Conservation (phyloP, 768 basidiomycete species). For the Mrakia hoshinonis region DNA sequence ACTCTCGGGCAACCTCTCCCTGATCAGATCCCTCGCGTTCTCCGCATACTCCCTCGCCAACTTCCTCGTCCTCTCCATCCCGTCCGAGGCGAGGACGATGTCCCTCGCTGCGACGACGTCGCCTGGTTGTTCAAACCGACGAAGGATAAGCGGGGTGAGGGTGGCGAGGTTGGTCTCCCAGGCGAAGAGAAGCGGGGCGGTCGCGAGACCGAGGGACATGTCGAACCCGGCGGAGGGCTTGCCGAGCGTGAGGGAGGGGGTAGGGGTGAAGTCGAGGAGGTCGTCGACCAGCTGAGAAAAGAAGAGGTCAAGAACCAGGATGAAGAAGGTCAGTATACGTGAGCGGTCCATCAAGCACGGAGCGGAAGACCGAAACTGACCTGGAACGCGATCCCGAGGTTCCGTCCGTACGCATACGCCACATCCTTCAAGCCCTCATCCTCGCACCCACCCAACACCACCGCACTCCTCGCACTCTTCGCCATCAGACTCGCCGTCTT, state of each 20-base stretch:
- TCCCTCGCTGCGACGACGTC: constrained; percentile 69
- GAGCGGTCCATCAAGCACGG: background rate
- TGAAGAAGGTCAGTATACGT: background rate
- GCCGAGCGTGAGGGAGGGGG: constrained; percentile 65
- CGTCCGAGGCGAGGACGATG: constrained; percentile 60
- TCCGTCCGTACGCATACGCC: constrained; percentile 82
- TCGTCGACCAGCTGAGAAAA: constrained; percentile 94
- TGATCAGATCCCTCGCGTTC: constrained; percentile 63
- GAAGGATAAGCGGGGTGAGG: constrained; percentile 64
- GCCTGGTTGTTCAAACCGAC: constrained; percentile 65
- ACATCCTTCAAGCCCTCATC: constrained; percentile 79
- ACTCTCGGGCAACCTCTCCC: constrained; percentile 60
- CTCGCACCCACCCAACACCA: constrained; percentile 72
- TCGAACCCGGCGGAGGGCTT: constrained; percentile 81
- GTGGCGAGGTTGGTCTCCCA: constrained; percentile 62
- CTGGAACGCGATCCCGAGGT: constrained; percentile 92
- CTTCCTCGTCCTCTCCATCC: constrained; percentile 64
- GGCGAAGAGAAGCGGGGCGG: constrained; percentile 76
- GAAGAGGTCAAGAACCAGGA: background rate
- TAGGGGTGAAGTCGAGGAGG: constrained; percentile 69
- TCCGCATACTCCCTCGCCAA: constrained; percentile 68
- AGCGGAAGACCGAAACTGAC: constrained; percentile 44
- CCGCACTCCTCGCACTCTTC: constrained; percentile 72
- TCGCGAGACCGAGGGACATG: constrained; percentile 71
- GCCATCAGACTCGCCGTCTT: constrained; percentile 88